Conservation (phyloP, 306 rosid species). For the Cucurbita ficifolia region DNA sequence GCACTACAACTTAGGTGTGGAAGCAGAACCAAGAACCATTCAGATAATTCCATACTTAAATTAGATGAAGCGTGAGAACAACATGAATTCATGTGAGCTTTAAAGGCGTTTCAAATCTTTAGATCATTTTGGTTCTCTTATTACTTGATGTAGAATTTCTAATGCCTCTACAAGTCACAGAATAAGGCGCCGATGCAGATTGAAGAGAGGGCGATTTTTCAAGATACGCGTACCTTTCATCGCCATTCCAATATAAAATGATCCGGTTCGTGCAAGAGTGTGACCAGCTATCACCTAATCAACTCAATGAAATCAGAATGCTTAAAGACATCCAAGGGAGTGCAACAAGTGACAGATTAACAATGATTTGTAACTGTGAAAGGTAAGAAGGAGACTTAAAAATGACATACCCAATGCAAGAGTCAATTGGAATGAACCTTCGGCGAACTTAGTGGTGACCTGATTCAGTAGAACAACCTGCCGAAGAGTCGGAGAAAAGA, state of each 20-base stretch:
- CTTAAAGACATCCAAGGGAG: not conserved
- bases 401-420: conserved; percentile 65
- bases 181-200: conserved; percentile 64
- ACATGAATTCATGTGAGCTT: not conserved
- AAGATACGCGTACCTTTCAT: conserved; percentile 52
- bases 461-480: conserved; percentile 90
- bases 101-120: conserved; percentile 1
- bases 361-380: not conserved
- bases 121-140: conserved; percentile 43
- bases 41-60: not conserved
- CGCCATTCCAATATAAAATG: conserved; percentile 66
- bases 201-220: conserved; percentile 67
- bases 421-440: conserved; percentile 77
- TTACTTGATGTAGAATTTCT: conserved; percentile 41
- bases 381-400: not conserved
- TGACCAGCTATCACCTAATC: conserved; percentile 90
- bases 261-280: conserved; percentile 78
- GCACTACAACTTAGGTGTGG: not conserved
- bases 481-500: conserved; percentile 9
- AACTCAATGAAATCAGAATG: conserved; percentile 15
- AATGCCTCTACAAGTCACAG: conserved; percentile 52
- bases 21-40: not conserved
- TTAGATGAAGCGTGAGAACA: not conserved
- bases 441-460: conserved; percentile 59
- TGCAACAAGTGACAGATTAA: not conserved